Evolutionary conservation across 208 protist species (phyloP), one percentile per base, ranked within the genome.

Genomic region (Leishmania tropica): DNA sequence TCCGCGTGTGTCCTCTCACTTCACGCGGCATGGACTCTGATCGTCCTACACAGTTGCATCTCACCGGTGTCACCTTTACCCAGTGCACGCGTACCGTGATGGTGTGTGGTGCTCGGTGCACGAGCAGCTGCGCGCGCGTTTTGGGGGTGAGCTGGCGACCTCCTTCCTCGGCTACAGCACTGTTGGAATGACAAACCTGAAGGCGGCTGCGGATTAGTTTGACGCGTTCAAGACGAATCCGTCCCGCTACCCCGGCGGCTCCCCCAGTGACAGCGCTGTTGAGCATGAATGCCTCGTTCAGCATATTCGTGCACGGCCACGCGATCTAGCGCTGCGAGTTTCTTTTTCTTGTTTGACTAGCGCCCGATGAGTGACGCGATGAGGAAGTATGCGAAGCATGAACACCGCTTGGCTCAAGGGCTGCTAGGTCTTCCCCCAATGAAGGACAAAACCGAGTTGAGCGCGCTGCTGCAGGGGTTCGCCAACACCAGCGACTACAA

Each of bases 1-100:
- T 87, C 70, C 81, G 93, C 72, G 53, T 85, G n/a, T 89, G 83
- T 58, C 82, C 93, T n/a, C 79, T 96, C 35, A 92, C 75, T 17
- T 75, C 90, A 21, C 93, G 93, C 48, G 91, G 90, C n/a, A 91
- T 94, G 76, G 90, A 87, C 67, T 87, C 84, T 5, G 87, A 88
- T 0, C 91, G 89, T 45, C 79, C 92, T 35, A 90, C 81, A 51
- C 54, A 81, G 54, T 83, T 88, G 17, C 81, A 78, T 42, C 35
- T 96, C 51, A 87, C 85, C 19, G 88, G 86, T 62, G 87, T 81
- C n/a, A 88, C 83, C 56, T 90, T 89, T 76, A 93, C 93, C 2
- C 62, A 70, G 7, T 88, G 94, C 80, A 62, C 87, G 1, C 85
- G 87, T 21, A 71, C 79, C 65, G 56, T 85, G 24, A 70, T 93